Conservation (phyloP, 2,329 filamentous ascomycete genomes). For the Aspergillus terreus region DNA sequence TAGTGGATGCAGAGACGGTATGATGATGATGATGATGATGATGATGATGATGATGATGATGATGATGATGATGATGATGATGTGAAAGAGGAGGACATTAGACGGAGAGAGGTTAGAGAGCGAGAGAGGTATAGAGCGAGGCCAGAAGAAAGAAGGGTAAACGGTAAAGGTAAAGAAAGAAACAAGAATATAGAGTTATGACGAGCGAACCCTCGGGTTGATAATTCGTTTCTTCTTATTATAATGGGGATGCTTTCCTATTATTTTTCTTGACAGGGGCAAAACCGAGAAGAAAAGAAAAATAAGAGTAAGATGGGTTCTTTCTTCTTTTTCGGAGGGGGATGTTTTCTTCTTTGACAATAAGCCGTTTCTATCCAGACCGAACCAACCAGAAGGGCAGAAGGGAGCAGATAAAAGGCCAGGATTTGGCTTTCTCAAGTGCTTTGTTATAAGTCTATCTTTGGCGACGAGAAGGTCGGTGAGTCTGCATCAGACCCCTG, state of each 20-base stretch:
- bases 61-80: slow-evolving; percentile 3
- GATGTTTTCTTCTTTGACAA: slow-evolving; percentile 17
- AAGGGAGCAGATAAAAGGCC: slow-evolving; percentile 12
- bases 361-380: slow-evolving; percentile 14
- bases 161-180: slow-evolving; percentile 11
- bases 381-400: slow-evolving; percentile 19
- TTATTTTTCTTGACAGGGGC: slow-evolving; percentile 3
- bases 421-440: slow-evolving; percentile 17
- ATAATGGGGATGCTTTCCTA: slow-evolving; percentile 1
- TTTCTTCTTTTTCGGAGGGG: slow-evolving; percentile 7
- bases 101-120: slow-evolving; percentile 9
- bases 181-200: slow-evolving; percentile 16
- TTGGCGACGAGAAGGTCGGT: slow-evolving; percentile 1
- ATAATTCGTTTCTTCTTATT: slow-evolving; percentile 7
- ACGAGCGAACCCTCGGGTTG: slow-evolving; percentile 8
- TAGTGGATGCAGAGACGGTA: slow-evolving; percentile 2
- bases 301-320: neutral
- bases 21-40: slow-evolving; percentile 2
- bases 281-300: neutral
- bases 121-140: slow-evolving; percentile 10
- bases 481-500: neutral
- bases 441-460: slow-evolving; percentile 19
- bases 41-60: slow-evolving; percentile 1
- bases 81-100: slow-evolving; percentile 12
- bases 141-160: slow-evolving; percentile 8